Evolutionary conservation across 179 eudicot species (phyloP).

Genomic region (Monotropa hypopitys): DNA sequence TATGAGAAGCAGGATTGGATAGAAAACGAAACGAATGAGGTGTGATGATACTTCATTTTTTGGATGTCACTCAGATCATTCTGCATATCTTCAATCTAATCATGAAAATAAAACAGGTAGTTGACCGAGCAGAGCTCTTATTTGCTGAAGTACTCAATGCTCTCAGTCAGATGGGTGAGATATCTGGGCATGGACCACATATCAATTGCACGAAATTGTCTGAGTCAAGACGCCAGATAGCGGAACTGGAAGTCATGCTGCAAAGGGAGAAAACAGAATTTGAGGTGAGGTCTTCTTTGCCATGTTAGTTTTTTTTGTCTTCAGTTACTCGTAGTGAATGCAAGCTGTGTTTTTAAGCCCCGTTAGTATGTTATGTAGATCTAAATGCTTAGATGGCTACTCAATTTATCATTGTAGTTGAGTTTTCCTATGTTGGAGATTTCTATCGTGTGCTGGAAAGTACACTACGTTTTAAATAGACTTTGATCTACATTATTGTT

Average conservation of each 20-base stretch:
- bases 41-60: constrained; percentile 12
- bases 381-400: background rate
- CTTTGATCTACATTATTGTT: background rate
- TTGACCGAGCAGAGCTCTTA: constrained; percentile 49
- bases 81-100: constrained; percentile 1
- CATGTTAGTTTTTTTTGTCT: background rate
- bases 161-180: constrained; percentile 51
- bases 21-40: constrained; percentile 79
- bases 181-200: constrained; percentile 26
- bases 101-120: constrained; percentile 39
- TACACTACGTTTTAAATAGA: background rate
- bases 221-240: constrained; percentile 43
- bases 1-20: constrained; percentile 74
- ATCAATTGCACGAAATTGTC: constrained; percentile 22
- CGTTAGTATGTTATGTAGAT: background rate
- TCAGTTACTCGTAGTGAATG: background rate
- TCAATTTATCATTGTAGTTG: background rate
- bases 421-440: background rate
- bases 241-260: constrained; percentile 56
- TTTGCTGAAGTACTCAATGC: constrained; percentile 76
- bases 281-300: constrained; percentile 40
- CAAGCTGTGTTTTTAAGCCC: background rate
- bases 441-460: background rate
- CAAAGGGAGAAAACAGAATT: constrained; percentile 60
- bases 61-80: background rate